Evolutionary conservation across 768 basidiomycete genomes (phyloP), one percentile per base, ranked within the genome.

Genomic region (Psilocybe tampanensis): DNA sequence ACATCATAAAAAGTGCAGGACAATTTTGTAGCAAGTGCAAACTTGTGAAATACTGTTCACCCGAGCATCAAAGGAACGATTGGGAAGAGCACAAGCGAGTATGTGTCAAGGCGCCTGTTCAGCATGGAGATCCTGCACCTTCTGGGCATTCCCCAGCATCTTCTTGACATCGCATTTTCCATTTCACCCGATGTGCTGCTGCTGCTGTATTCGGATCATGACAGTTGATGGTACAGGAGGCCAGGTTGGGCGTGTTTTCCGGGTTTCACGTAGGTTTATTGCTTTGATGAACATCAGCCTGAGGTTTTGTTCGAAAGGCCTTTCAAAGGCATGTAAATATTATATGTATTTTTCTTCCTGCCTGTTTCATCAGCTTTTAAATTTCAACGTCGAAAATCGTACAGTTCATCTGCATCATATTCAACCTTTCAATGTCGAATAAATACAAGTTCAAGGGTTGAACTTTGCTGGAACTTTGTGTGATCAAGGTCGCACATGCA

Each of bases 41-140:
- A 68, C 76, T 91, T 51, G 89, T 91, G 64, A 88, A 84, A 71
- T 91, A 91, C 63, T 91, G 89, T 65, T 89, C 86, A 44, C 73
- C 82, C 13, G 85, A 89, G 63, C 88, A 90, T 66, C 89, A 91
- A 74, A 80, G 76, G 67, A 83, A 82, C 66, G 89, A 91, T 60
- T 91, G 89, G 89, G 84, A 86, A 21, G 89, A 91, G 69, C 89
- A 91, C 70, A 78, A 82, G 56, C 76, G 89, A 55, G 86, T 90
- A 52, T 91, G 89, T 64, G 65, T 75, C 3, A 67, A 60, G 39
- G 23, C 54, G 29, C 29, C 29, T 9, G 29, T 29, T 9, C 29
- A 9, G 4, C 29, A 29, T 29, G 29, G 9, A 29, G 29, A 26
- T 34, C 34, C 8, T 12, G 13, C 15, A 19, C 23, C 41, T 41